Evolutionary conservation across 1,284 basidiomycete species (phyloP).

Genomic region (Cystobasidiaceae sp.): DNA sequence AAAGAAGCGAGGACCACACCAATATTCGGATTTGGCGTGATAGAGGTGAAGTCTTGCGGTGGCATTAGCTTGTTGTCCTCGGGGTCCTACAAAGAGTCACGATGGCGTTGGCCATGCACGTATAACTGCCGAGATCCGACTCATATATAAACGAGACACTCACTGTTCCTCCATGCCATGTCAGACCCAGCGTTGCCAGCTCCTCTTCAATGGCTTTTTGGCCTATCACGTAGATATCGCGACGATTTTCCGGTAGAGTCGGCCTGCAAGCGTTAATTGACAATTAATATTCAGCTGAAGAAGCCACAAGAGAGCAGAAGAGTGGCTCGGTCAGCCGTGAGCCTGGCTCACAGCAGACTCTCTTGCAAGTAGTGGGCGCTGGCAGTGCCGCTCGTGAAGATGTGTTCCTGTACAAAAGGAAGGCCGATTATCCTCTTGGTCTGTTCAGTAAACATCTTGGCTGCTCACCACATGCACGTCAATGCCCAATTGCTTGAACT

Average conservation of each 20-base stretch:
- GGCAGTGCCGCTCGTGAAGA: slow-evolving; percentile 92
- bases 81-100: slow-evolving; percentile 59
- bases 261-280: slow-evolving; percentile 15
- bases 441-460: not conserved
- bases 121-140: not conserved
- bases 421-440: not conserved
- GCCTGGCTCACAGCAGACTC: slow-evolving; percentile 73
- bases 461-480: slow-evolving; percentile 66
- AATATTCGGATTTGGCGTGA: slow-evolving; percentile 67
- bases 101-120: not conserved
- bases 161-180: slow-evolving; percentile 79
- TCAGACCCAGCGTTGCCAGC: slow-evolving; percentile 72
- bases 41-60: slow-evolving; percentile 64
- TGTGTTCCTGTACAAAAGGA: slow-evolving; percentile 67
- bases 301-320: not conserved
- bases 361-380: slow-evolving; percentile 87
- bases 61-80: slow-evolving; percentile 69
- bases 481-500: slow-evolving; percentile 84
- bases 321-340: too few species aligned
- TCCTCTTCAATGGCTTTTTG: slow-evolving; percentile 91
- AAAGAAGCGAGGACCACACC: slow-evolving; percentile 70
- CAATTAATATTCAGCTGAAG: not conserved
- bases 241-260: slow-evolving; percentile 19
- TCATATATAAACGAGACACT: slow-evolving; percentile 39
- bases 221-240: slow-evolving; percentile 72